phyloP scores from a whole-genome alignment of 768 basidiomycete species.

The Filobasidium wieringae region DNA sequence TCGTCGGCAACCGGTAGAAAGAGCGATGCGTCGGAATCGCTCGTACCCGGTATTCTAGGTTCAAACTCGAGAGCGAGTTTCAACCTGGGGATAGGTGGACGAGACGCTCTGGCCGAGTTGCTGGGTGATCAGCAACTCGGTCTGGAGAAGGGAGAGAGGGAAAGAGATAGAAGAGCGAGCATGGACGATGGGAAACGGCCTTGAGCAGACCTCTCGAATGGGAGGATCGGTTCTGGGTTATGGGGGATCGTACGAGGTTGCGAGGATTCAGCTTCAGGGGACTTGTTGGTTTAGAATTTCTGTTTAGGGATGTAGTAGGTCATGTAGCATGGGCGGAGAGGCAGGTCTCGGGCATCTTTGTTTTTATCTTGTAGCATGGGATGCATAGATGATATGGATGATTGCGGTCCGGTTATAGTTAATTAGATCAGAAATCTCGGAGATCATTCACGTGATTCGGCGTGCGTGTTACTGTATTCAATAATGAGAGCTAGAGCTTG shows the following conservation, averaged over 20 bases:
- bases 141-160: not conserved
- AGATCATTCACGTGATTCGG: too few relatives aligned
- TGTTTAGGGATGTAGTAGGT: not conserved
- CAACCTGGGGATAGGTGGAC: constrained; percentile 2
- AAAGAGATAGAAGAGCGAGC: constrained; percentile 13
- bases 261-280: not conserved
- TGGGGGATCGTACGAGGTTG: not conserved
- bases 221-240: not conserved
- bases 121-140: not conserved
- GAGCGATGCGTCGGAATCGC: not conserved
- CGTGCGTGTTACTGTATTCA: too few relatives aligned
- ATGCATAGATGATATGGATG: too few relatives aligned
- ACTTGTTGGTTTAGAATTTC: too few relatives aligned
- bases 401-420: too few relatives aligned
- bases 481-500: too few relatives aligned
- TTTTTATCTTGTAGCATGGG: not conserved
- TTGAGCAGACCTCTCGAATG: not conserved
- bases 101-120: not conserved
- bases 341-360: not conserved
- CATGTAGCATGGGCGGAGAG: not conserved
- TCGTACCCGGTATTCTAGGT: not conserved
- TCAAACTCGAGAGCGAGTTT: constrained; percentile 10
- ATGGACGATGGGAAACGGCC: constrained; percentile 5
- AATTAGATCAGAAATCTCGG: too few relatives aligned
- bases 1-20: not conserved